Percentiles rank a stretch among this genome's conserved stretches.
Evolutionary conservation across 2,329 filamentous ascomycete genomes (phyloP).

Genomic region (Phyllosticta paracitricarpa): DNA sequence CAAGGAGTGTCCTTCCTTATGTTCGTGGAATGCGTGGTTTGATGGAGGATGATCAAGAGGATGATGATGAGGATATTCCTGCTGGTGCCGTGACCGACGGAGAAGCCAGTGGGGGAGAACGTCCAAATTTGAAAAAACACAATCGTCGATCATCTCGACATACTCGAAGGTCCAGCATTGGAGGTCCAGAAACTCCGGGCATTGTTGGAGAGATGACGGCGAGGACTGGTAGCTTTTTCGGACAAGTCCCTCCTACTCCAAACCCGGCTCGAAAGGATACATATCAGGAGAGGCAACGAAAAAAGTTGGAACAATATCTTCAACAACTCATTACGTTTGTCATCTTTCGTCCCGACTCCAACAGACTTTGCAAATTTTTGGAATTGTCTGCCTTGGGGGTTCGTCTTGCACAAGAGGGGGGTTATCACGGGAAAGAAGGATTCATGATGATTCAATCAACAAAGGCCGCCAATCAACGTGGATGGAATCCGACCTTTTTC

Average conservation of each 20-base stretch:
- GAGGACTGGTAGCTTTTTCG: slow-evolving; percentile 31
- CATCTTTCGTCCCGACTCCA: slow-evolving; percentile 93
- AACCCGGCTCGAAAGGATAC: slow-evolving; percentile 37
- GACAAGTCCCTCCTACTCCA: slow-evolving; percentile 22
- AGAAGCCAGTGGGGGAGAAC: slow-evolving; percentile 59
- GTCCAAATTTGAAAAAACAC: slow-evolving; percentile 36
- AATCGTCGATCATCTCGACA: slow-evolving; percentile 48
- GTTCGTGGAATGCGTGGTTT: slow-evolving; percentile 70
- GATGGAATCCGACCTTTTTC: slow-evolving; percentile 45
- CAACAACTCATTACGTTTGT: slow-evolving; percentile 92
- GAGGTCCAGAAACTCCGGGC: slow-evolving; percentile 19
- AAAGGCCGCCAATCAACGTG: slow-evolving; percentile 77
- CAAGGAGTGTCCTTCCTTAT: slow-evolving; percentile 80
- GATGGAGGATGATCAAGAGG: slow-evolving; percentile 48
- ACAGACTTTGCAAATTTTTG: slow-evolving; percentile 88
- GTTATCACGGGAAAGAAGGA: slow-evolving; percentile 96
- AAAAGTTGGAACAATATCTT: slow-evolving; percentile 79
- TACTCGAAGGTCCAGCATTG: slow-evolving; percentile 49
- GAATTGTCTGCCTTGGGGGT: slow-evolving; percentile 92
- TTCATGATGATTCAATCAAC: slow-evolving; percentile 85
- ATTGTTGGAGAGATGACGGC: slow-evolving; percentile 17
- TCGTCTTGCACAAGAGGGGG: slow-evolving; percentile 84
- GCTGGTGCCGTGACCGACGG: slow-evolving; percentile 47
- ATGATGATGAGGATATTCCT: slow-evolving; percentile 64
- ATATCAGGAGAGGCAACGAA: slow-evolving; percentile 72